Base-by-base conservation (phyloP, 106 monocot species). In the Agapanthus africanus region DNA sequence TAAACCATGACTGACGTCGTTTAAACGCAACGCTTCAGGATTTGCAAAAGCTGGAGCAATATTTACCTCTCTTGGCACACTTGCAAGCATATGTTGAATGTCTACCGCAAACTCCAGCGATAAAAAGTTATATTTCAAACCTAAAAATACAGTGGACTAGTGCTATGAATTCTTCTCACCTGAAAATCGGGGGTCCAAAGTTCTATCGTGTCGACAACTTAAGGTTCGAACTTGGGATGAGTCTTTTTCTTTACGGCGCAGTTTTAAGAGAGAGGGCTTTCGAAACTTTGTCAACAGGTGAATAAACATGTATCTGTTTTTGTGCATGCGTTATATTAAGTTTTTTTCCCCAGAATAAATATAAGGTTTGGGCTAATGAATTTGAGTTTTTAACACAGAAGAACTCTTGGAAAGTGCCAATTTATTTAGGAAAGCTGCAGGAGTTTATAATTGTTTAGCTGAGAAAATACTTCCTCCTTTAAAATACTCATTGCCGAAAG, bases 191-290 rank as follows among this genome's bases (percentile, higher is more conserved):
- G 11, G 72, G 81, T 54, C 67, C 72, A 34, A 68, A 40, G 59
- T 77, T 62, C 54, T 81, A 31, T 40, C 44, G 62, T 1, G 13
- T 76, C 8, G 28, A 73, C 73, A 77, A 44, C 62, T 38, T 76
- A 66, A 56, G 27, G 4, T 81, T 81, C 73, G 81, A 81, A 51
- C 68, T 81, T 40, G 76, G 76, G n/a, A 81, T 81, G 81, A 62
- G 18, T 25, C 59, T 67, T 32, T 81, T 72, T 67, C 61, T 77
- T 8, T 77, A 72, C 69, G 81, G 76, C 40, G 81, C 76, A 23
- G 47, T 73, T 39, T 37, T 76, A 32, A 65, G 81, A 61, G 81
- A 81, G 71, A 76, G 71, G 40, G 81, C 72, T 34, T 81, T 72
- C 54, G 81, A 76, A 68, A 52, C 76, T 36, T 51, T 72, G 28